phyloP scores from a whole-genome alignment of 768 basidiomycete species.

The Clitopilus hobsonii region DNA sequence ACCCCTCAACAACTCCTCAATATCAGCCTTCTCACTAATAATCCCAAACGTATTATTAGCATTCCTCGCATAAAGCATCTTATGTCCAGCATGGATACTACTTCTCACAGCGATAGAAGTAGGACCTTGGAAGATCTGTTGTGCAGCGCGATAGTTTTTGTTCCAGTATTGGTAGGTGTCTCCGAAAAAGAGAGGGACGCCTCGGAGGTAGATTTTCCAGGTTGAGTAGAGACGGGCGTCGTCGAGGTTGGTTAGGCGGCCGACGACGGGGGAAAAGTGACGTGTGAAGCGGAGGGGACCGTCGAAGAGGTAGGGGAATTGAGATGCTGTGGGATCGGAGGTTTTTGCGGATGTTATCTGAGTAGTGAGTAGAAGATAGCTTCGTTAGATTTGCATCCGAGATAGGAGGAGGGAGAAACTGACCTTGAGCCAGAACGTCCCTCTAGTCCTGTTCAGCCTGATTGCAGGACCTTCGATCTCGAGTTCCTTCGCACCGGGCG shows the following conservation, averaged over 20 bases:
- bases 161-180: slow-evolving; percentile 66
- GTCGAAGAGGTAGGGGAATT: slow-evolving; percentile 60
- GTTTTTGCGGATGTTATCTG: slow-evolving; percentile 58
- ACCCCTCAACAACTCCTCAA: slow-evolving; percentile 14
- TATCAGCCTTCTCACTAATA: slow-evolving; percentile 40
- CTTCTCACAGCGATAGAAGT: slow-evolving; percentile 59
- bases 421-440: slow-evolving; percentile 71
- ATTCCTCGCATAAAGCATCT: slow-evolving; percentile 68
- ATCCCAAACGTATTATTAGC: slow-evolving; percentile 59
- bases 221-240: slow-evolving; percentile 68
- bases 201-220: slow-evolving; percentile 71
- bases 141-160: slow-evolving; percentile 59
- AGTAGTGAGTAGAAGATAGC: not conserved
- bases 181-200: slow-evolving; percentile 54
- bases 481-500: slow-evolving; percentile 58
- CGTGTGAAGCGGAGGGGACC: slow-evolving; percentile 70
- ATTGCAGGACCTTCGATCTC: slow-evolving; percentile 53
- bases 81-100: slow-evolving; percentile 68
- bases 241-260: slow-evolving; percentile 55
- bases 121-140: slow-evolving; percentile 65
- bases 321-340: slow-evolving; percentile 26
- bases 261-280: slow-evolving; percentile 69
- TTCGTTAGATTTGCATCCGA: not conserved
- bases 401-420: slow-evolving; percentile 4
- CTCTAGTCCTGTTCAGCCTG: slow-evolving; percentile 33